Evolutionary conservation across 2,329 filamentous ascomycete species (phyloP), one percentile per base, ranked within the genome.

Genomic region (Hortaea werneckii): DNA sequence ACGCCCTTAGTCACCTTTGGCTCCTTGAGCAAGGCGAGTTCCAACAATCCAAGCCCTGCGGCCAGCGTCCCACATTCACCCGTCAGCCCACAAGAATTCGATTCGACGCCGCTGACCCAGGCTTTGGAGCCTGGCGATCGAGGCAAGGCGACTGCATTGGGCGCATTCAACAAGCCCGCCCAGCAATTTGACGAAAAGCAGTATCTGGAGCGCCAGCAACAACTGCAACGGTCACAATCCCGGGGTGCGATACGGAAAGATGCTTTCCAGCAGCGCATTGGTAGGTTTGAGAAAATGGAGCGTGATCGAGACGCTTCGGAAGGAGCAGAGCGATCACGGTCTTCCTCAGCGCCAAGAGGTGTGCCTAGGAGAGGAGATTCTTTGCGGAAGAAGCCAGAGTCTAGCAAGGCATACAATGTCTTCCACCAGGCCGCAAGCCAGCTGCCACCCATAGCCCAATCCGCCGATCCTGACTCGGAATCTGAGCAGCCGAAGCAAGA

Each of bases 101-200:
- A 90, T n/a, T 69, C 74, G 11, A 67, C 75, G 1, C 63, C 76
- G 1, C 72, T 94, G 10, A 66, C 68, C 10, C 72, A 74, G 37
- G 75, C 82, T 6, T 75, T 92, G 9, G 79, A 86, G 49, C 82
- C 85, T 0, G 80, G 81, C 51, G 89, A 95, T 55, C 73, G 79
- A 40, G 87, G 85, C 43, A 94, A 92, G 61, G 85, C 86, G 5
- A 94, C 87, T 0, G 84, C 86, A 1, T 71, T 81, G 65, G 79
- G 80, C 29, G 70, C 79, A 0, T 83, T 83, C 63, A 83, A 83
- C 53, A 87, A 87, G 59, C 85, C 88, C 1, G 68, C 71, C 1
- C 78, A 83, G 42, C 77, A 80, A 6, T 95, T 92, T 55, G 87
- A 94, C 57, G 89, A 95, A 58, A 79, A 83, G 13, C 85, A 87